phyloP scores from a whole-genome alignment of 2,329 filamentous ascomycete species.

The Macroventuria anomochaeta region DNA sequence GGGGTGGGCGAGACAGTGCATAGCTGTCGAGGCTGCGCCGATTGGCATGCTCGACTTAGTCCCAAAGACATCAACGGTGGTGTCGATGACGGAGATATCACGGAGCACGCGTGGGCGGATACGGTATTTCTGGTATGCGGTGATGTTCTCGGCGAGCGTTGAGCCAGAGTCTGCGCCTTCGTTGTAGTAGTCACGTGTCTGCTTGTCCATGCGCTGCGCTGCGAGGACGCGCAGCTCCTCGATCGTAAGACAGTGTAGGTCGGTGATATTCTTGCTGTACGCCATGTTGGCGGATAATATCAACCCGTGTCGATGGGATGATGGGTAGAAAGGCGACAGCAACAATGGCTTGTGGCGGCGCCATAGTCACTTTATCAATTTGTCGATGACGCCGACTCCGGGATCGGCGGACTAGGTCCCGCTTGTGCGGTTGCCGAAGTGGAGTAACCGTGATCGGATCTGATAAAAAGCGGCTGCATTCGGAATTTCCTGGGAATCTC shows the following conservation, averaged over 20 bases:
- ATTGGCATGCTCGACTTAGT: slow-evolving; percentile 45
- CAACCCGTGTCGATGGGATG: not conserved
- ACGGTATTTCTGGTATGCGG: slow-evolving; percentile 41
- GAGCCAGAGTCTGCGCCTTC: slow-evolving; percentile 33
- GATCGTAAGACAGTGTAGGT: slow-evolving; percentile 40
- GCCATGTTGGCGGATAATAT: slow-evolving; percentile 17
- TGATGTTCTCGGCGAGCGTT: slow-evolving; percentile 36
- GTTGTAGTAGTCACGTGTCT: slow-evolving; percentile 40
- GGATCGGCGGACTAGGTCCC: slow-evolving; percentile 9
- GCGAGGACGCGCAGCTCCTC: slow-evolving; percentile 34
- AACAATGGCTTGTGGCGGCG: not conserved
- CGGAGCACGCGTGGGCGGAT: slow-evolving; percentile 48
- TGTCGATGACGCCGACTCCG: slow-evolving; percentile 20
- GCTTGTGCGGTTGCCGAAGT: slow-evolving; percentile 12
- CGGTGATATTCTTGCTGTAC: slow-evolving; percentile 21
- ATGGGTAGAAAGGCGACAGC: not conserved
- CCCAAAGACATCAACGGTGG: slow-evolving; percentile 34
- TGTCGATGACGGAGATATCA: slow-evolving; percentile 49
- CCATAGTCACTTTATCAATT: slow-evolving; percentile 13
- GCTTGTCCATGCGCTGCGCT: slow-evolving; percentile 40
- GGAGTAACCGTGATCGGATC: slow-evolving; percentile 2
- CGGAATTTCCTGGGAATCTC: not conserved
- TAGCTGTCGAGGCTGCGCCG: slow-evolving; percentile 52
- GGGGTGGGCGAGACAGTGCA: slow-evolving; percentile 53
- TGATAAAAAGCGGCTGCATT: slow-evolving; percentile 6